A percentile compares a stretch with the other conserved stretches of the same genome.
These are phyloP conservation scores for Dioscorea dumetorum DNA, from an alignment of 106 monocot genomes.

Conservation along the genomic window DNA sequence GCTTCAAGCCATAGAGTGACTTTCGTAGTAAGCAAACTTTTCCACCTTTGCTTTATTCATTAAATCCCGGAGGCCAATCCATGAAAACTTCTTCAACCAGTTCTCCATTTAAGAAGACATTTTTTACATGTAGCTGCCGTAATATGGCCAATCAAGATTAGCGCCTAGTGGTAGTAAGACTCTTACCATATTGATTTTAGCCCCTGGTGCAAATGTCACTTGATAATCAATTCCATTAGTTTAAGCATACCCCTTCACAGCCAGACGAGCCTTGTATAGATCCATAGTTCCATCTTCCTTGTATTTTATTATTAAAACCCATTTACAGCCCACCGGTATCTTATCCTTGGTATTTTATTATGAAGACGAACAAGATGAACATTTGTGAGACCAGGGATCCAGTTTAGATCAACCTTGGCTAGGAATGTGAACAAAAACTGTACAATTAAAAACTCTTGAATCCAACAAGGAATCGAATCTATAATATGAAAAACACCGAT, in stretches of 20 bases:
- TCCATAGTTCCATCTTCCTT: conserved; percentile 1
- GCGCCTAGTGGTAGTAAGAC: conserved; percentile 1
- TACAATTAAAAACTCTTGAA: too few relatives aligned
- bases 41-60: too few relatives aligned
- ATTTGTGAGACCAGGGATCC: too few relatives aligned
- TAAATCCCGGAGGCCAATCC: conserved; percentile 9
- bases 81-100: conserved; percentile 19
- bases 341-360: conserved; percentile 10
- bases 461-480: too few relatives aligned
- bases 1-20: conserved; percentile 28
- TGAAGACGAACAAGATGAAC: too few relatives aligned
- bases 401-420: not conserved
- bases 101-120: conserved; percentile 3
- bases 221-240: conserved; percentile 7
- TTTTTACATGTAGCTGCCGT: conserved; percentile 13
- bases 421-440: too few relatives aligned
- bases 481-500: too few relatives aligned
- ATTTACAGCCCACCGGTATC: not conserved
- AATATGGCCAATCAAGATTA: conserved; percentile 5
- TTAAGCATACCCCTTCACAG: not conserved
- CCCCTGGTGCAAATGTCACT: not conserved
- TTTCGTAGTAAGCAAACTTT: conserved; percentile 11
- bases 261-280: conserved; percentile 3
- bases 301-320: not conserved
- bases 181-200: conserved; percentile 4